A percentile compares a stretch with the other conserved stretches of the same genome.
Evolutionary conservation across 768 basidiomycete genomes (phyloP).

Genomic region (Lactarius indigo): DNA sequence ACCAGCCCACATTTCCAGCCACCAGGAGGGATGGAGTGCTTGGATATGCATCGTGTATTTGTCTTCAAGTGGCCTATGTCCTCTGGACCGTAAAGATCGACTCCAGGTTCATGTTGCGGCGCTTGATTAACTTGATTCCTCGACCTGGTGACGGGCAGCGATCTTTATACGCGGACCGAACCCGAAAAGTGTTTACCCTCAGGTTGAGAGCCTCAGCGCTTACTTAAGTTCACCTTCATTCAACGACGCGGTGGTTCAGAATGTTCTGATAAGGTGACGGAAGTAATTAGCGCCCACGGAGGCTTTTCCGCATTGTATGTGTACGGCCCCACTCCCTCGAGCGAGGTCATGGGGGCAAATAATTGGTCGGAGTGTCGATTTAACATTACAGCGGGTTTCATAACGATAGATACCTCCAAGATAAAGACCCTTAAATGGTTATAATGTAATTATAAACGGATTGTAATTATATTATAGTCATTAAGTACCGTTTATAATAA

Average conservation of each 20-base stretch:
- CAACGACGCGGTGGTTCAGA: too few species aligned
- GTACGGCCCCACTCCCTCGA: not conserved
- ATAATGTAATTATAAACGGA: too few species aligned
- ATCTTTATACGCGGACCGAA: not conserved
- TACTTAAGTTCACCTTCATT: not conserved
- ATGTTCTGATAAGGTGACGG: not conserved
- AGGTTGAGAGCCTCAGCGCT: not conserved
- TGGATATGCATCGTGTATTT: too few species aligned
- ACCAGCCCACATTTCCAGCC: not conserved
- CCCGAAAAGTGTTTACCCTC: not conserved
- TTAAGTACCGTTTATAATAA: too few species aligned
- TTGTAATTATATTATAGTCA: too few species aligned
- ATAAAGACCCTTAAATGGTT: too few species aligned
- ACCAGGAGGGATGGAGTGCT: not conserved
- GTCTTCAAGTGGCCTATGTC: not conserved
- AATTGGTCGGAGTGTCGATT: not conserved
- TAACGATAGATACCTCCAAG: too few species aligned
- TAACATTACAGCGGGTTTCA: too few species aligned
- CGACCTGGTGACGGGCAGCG: not conserved
- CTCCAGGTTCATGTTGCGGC: not conserved
- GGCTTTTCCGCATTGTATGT: not conserved
- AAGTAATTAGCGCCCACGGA: not conserved
- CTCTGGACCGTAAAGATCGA: not conserved
- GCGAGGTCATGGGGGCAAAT: not conserved
- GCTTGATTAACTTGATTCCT: not conserved